Conservation (phyloP, 208 protist genomes). For the Tritrichomonas musculus region DNA sequence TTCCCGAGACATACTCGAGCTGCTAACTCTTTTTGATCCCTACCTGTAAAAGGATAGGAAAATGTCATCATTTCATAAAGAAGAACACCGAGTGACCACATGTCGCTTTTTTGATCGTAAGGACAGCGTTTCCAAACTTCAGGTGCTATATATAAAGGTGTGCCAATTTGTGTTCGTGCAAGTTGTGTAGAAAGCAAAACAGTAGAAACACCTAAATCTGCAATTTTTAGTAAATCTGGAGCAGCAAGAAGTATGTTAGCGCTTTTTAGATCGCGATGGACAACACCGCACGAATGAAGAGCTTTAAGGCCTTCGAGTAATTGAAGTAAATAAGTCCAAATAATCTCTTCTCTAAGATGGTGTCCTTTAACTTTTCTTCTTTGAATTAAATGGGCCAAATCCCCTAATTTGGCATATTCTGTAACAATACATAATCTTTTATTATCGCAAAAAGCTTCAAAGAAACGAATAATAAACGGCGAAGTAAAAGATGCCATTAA, state of each 20-base stretch:
- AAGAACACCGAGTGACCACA: constrained; percentile 55
- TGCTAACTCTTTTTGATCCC: not conserved
- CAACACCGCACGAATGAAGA: not conserved
- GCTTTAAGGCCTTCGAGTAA: not conserved
- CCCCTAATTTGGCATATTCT: constrained; percentile 52
- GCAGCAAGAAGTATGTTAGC: not conserved
- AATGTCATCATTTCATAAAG: constrained; percentile 55
- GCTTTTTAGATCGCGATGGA: constrained; percentile 1
- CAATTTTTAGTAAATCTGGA: constrained; percentile 4
- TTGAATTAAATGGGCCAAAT: constrained; percentile 42
- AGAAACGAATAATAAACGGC: constrained; percentile 55
- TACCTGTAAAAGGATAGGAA: constrained; percentile 33
- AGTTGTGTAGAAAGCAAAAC: not conserved
- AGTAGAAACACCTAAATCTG: constrained; percentile 6
- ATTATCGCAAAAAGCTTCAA: constrained; percentile 57
- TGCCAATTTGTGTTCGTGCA: constrained; percentile 2
- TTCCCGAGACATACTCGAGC: not conserved
- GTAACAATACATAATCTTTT: constrained; percentile 60
- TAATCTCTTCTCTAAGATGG: not conserved
- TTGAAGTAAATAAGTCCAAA: not conserved
- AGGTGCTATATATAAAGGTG: constrained; percentile 54
- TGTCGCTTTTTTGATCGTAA: constrained; percentile 57
- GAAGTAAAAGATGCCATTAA: constrained; percentile 54
- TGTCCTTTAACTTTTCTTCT: not conserved
- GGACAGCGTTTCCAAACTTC: constrained; percentile 54